Conservation (phyloP, 176 grass and related monocot species). For the Carex littledalei region DNA sequence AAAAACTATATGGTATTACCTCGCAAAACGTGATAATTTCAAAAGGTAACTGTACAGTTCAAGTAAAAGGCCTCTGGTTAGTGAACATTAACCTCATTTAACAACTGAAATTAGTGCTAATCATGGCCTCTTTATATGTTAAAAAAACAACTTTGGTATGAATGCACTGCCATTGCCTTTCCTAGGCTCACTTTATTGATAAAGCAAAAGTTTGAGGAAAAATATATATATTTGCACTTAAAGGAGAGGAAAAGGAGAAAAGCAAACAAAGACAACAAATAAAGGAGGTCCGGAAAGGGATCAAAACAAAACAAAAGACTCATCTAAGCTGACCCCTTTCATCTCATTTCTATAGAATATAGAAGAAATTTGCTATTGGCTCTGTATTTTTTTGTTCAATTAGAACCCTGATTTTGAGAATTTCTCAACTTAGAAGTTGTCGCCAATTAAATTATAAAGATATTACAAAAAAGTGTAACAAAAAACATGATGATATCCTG, state of each 20-base stretch:
- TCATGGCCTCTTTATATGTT: neutral
- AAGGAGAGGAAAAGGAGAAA: constrained; percentile 23
- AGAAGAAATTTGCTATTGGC: neutral
- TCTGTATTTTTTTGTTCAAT: neutral
- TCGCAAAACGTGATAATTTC: neutral
- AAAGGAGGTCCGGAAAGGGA: constrained; percentile 33
- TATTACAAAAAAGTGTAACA: neutral
- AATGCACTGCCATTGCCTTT: constrained; percentile 49
- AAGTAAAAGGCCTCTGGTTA: neutral
- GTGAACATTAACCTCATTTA: neutral
- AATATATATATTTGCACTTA: constrained; percentile 11
- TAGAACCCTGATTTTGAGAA: neutral
- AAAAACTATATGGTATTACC: neutral
- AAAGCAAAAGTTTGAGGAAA: constrained; percentile 42
- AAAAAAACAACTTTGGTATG: constrained; percentile 27
- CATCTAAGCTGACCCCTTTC: constrained; percentile 10
- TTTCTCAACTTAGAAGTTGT: neutral
- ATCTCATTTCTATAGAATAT: constrained; percentile 21
- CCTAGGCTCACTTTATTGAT: constrained; percentile 39
- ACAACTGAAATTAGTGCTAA: neutral
- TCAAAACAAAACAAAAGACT: constrained; percentile 49
- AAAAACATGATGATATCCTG: neutral
- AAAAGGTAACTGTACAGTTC: neutral
- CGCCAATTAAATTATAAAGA: neutral
- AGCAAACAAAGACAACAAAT: constrained; percentile 31